Percentiles rank a stretch among this genome's conserved stretches.
These are phyloP conservation scores for Sporisorium scitamineum DNA, from an alignment of 1,284 basidiomycete species.

Conservation along the genomic window DNA sequence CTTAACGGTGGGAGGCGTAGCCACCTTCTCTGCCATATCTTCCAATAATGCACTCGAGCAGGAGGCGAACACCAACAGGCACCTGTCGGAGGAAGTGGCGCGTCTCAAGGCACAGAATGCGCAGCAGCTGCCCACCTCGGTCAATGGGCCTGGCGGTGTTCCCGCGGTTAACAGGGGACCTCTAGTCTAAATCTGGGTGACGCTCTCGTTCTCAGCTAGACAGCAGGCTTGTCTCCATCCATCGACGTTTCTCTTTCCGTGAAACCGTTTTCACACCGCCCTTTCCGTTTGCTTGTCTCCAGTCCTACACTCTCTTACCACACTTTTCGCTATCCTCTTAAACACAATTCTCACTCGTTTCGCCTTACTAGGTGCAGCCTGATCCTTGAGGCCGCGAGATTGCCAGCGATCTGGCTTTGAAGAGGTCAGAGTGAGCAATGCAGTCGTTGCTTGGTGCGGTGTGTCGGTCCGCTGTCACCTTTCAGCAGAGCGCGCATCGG, in stretches of 20 bases:
- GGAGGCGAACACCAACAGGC: neutral
- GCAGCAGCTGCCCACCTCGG: neutral
- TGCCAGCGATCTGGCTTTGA: neutral
- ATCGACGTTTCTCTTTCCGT: neutral
- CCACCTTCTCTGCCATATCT: too few species aligned
- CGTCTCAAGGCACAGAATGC: constrained; percentile 8
- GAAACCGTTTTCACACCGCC: neutral
- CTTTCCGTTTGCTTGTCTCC: neutral
- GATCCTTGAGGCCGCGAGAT: neutral
- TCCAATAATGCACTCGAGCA: neutral
- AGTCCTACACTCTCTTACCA: neutral
- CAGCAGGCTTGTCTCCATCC: constrained; percentile 3
- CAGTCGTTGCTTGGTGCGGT: neutral
- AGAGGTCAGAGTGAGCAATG: neutral
- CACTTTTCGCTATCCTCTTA: neutral
- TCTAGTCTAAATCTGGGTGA: neutral
- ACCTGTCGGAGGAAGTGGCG: constrained; percentile 5
- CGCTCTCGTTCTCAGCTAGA: neutral
- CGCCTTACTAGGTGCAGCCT: neutral
- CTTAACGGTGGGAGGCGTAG: too few species aligned
- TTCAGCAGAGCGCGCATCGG: neutral
- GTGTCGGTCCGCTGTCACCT: neutral
- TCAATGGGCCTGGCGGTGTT: neutral
- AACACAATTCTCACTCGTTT: neutral
- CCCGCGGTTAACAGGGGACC: neutral